A percentile compares a stretch with the other conserved stretches of the same genome.
Conservation (phyloP, 345 rosid genomes). For the Salix udensis region DNA sequence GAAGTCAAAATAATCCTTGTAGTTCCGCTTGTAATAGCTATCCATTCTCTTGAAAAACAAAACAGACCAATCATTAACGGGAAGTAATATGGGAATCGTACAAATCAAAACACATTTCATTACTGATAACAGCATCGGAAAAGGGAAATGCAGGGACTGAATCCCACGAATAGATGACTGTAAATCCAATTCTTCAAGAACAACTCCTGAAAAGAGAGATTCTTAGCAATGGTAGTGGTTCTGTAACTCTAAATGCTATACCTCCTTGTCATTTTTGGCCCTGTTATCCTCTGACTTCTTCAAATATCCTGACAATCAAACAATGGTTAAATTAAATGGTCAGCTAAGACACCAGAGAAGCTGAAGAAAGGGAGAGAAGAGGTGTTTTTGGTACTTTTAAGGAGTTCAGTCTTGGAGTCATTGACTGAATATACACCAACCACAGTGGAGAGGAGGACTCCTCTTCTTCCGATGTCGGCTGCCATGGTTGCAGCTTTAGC, state of each 20-base stretch:
- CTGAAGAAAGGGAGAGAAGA: not conserved
- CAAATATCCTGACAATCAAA: slow-evolving; percentile 48
- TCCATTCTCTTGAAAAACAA: slow-evolving; percentile 55
- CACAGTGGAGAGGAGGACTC: slow-evolving; percentile 47
- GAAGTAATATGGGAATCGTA: not conserved
- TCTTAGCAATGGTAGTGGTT: not conserved
- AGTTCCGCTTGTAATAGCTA: slow-evolving; percentile 77
- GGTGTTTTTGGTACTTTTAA: slow-evolving; percentile 41
- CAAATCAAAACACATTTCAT: not conserved
- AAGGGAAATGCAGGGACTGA: not conserved
- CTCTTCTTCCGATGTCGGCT: slow-evolving; percentile 47
- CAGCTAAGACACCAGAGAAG: not conserved
- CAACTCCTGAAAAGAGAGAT: not conserved
- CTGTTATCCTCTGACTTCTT: slow-evolving; percentile 86
- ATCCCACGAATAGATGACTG: not conserved
- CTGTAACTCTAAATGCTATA: slow-evolving; percentile 3
- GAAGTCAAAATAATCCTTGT: slow-evolving; percentile 79
- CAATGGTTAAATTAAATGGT: not conserved
- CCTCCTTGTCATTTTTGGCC: slow-evolving; percentile 85
- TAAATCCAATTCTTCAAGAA: not conserved
- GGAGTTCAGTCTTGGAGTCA: slow-evolving; percentile 57
- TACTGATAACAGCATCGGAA: not conserved
- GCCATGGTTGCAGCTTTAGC: slow-evolving; percentile 1
- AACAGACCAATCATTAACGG: not conserved
- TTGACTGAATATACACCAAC: slow-evolving; percentile 46